These are phyloP conservation scores for Debaryomyces tyrocola DNA, from an alignment of 805 yeast species.

Conservation along the genomic window DNA sequence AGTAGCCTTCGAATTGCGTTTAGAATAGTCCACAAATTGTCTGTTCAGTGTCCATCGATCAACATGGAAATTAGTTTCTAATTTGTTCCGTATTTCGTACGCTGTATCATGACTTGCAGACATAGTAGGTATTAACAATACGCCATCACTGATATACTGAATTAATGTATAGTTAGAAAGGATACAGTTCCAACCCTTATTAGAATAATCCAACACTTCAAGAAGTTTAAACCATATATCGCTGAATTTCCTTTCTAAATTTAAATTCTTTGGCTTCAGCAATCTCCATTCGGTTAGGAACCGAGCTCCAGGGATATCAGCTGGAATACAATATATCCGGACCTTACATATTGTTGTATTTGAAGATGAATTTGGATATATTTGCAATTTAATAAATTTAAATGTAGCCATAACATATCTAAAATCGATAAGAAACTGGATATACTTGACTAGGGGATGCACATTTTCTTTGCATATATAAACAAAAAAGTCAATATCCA, in stretches of 20 bases:
- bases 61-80: conserved; percentile 21
- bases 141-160: conserved; percentile 1
- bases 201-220: conserved; percentile 13
- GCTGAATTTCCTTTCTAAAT: conserved; percentile 22
- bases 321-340: conserved; percentile 50
- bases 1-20: neutral
- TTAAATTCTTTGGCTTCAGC: conserved; percentile 30
- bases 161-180: neutral
- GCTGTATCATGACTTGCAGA: conserved; percentile 3
- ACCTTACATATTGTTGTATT: conserved; percentile 22
- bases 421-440: conserved; percentile 44
- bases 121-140: conserved; percentile 6
- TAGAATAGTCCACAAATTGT: conserved; percentile 8
- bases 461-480: conserved; percentile 9
- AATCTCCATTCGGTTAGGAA: conserved; percentile 35
- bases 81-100: conserved; percentile 2
- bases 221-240: conserved; percentile 23
- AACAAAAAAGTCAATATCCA: conserved; percentile 44
- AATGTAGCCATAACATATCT: conserved; percentile 48
- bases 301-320: conserved; percentile 38
- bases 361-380: conserved; percentile 2
- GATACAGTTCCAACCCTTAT: conserved; percentile 34
- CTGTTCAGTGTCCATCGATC: conserved; percentile 30
- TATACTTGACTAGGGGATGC: conserved; percentile 29
- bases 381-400: conserved; percentile 13